Evolutionary conservation across 108 stramenopile species (phyloP), one percentile per base, ranked within the genome.

Genomic region (Pseudonitzschia pungens): DNA sequence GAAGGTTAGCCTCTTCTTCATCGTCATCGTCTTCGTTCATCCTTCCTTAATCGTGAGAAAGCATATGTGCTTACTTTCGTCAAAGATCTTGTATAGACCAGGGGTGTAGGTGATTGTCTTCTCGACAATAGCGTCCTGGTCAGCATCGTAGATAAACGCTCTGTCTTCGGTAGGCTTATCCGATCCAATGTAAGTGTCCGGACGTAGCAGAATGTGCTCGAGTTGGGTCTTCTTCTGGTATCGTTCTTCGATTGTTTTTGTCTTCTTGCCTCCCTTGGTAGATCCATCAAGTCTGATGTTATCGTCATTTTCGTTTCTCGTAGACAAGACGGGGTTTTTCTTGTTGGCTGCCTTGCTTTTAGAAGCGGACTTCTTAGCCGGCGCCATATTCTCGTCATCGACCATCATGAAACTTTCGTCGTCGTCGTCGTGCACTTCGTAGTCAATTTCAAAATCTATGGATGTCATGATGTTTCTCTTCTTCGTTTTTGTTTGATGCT

Each of bases 51-150:
- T 58, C 24, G 29, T 14, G n/a, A 9, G 10, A 56, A 56, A 56
- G 21, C 31, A 58, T 24, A 51, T 42, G 15, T n/a, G 60, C 77
- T 78, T 78, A 78, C 77, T 99, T 85, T 99, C 99, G 76, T 99
- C 99, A 75, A 98, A 99, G 67, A 99, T 99, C 75, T 99, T 99
- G 96, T 81, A 99, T 31, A 99, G 85, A 65, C 97, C 98, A 67
- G 99, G 99, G 3, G 91, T 92, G 80, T 77, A 99, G 8, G 95
- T 97, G 77, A 96, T 82, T 43, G 86, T 77, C 22, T 84, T 75
- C 54, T 84, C 79, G 20, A 92, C 86, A 66, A 99, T 92, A 9
- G 80, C 83, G 22, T 86, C 73, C 10, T 65, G 63, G 7, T 72
- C 77, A 10, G 67, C 73, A 64, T 98, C 82, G 54, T 92, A 86